Base-by-base conservation (phyloP, 1,284 basidiomycete species). In the Fomes fomentarius region DNA sequence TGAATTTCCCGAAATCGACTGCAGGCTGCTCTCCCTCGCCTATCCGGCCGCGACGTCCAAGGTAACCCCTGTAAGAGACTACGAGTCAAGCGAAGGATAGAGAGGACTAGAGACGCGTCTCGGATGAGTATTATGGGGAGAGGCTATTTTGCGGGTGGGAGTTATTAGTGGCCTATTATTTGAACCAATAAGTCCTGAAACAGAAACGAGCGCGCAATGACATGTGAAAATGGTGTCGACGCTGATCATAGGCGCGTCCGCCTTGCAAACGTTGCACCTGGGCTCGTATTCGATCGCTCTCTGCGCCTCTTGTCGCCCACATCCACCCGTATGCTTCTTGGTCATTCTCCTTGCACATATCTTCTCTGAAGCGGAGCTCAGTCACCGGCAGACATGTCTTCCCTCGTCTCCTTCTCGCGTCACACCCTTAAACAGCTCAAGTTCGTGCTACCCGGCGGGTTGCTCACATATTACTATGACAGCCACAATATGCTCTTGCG, bases 371-470 rank as follows among this genome's bases (percentile, higher is more conserved):
- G 1, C n/a, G 21, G 22, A 11, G 7, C 11, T 8, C 14, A 22
- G 8, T 17, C 19, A 12, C 38, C 21, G 22, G 11, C 30, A 5
- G 33, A 26, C 42, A 61, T 61, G 56, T 51, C 57, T 21, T 61
- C 57, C 17, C 60, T 61, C 43, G 43, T 63, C 26, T 65, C 62
- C 21, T 57, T 71, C 39, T 76, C 72, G 15, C 67, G 74, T 49
- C 84, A 89, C 65, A 81, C 82, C 1, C 68, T 82, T 50, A 77
- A 79, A 50, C 87, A 90, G 72, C 77, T 90, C 64, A 88, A 89
- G 66, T 83, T 90, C 51, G 82, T 89, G 39, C 65, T 89, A 15
- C 87, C 89, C 14, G 89, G 89, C 12, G 84, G 75, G 6, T 66
- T 72, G 39, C 62, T 84, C 62, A 88, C 86, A 2, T 85, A 82